A percentile compares a stretch with the other conserved stretches of the same genome.
Evolutionary conservation across 805 yeast species (phyloP).

Genomic region (Tetrapisispora namnaoensis): DNA sequence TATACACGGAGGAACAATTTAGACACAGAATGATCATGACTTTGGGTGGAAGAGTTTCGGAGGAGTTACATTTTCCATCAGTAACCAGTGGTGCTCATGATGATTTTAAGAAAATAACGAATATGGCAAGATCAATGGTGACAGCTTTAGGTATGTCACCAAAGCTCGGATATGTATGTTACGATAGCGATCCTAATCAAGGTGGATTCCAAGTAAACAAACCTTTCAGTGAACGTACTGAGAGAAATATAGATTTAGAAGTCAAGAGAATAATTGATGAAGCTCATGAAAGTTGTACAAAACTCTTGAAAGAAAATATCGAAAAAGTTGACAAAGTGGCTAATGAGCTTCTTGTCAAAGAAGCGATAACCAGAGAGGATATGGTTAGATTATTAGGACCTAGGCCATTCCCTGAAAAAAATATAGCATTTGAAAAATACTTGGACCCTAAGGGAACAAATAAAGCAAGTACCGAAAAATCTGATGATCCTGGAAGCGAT

Average conservation of each 20-base stretch:
- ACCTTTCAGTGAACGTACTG: slow-evolving; percentile 86
- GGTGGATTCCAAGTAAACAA: slow-evolving; percentile 41
- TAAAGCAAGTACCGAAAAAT: slow-evolving; percentile 1
- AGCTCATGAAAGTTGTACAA: slow-evolving; percentile 61
- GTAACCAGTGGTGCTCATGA: slow-evolving; percentile 95
- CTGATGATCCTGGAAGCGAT: background rate
- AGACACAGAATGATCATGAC: slow-evolving; percentile 93
- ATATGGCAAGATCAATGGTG: slow-evolving; percentile 90
- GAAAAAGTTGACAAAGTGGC: slow-evolving; percentile 79
- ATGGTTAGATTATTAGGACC: slow-evolving; percentile 85
- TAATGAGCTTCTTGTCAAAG: slow-evolving; percentile 73
- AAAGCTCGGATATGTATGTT: slow-evolving; percentile 73
- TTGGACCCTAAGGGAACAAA: slow-evolving; percentile 34
- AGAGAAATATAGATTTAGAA: slow-evolving; percentile 70
- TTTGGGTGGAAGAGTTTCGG: slow-evolving; percentile 93
- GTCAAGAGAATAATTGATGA: slow-evolving; percentile 67
- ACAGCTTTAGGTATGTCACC: slow-evolving; percentile 84
- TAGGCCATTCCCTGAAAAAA: slow-evolving; percentile 83
- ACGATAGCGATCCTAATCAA: slow-evolving; percentile 38
- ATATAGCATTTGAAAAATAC: slow-evolving; percentile 88
- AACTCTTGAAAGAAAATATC: slow-evolving; percentile 59
- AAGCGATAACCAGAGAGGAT: slow-evolving; percentile 87
- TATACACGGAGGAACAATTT: slow-evolving; percentile 68
- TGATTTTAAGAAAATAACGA: slow-evolving; percentile 92
- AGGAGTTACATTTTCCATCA: slow-evolving; percentile 83